Conservation (phyloP, 1,284 basidiomycete genomes). For the Sphagnurus paluster region DNA sequence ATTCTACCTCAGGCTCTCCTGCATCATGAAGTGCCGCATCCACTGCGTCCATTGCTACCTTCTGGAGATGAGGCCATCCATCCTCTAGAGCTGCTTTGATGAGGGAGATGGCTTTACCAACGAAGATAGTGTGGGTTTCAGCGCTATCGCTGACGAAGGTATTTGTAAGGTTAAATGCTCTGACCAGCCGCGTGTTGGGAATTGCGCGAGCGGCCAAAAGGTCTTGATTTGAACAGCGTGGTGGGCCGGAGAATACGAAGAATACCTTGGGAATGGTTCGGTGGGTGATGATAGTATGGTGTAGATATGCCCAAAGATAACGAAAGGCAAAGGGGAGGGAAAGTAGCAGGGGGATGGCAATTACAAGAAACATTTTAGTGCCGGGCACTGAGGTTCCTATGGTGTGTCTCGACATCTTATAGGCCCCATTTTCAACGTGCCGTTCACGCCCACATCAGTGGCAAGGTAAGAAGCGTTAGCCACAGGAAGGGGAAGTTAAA, state of each 20-base stretch:
- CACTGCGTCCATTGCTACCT: slow-evolving; percentile 30
- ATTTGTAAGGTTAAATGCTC: slow-evolving; percentile 41
- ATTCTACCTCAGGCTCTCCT: slow-evolving; percentile 24
- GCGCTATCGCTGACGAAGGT: slow-evolving; percentile 37
- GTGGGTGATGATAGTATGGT: background rate
- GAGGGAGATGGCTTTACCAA: slow-evolving; percentile 26
- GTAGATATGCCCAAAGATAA: background rate
- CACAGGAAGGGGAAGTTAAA: too few species aligned
- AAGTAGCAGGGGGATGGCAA: too few species aligned
- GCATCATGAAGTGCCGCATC: slow-evolving; percentile 24
- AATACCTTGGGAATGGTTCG: slow-evolving; percentile 3
- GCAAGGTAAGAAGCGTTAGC: too few species aligned
- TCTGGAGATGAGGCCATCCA: slow-evolving; percentile 32
- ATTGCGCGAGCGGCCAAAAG: slow-evolving; percentile 38
- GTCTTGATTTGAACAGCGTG: slow-evolving; percentile 13
- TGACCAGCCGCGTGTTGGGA: slow-evolving; percentile 43
- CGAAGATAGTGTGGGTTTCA: slow-evolving; percentile 33
- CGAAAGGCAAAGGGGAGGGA: background rate
- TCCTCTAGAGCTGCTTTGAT: slow-evolving; percentile 24
- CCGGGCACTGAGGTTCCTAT: too few species aligned
- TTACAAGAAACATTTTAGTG: too few species aligned
- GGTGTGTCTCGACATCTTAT: too few species aligned
- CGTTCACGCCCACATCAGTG: too few species aligned
- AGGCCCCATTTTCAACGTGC: too few species aligned
- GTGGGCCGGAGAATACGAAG: slow-evolving; percentile 31